Evolutionary conservation across 192 early-diverging fungal species (phyloP).

Genomic region (Coemansia sp.): DNA sequence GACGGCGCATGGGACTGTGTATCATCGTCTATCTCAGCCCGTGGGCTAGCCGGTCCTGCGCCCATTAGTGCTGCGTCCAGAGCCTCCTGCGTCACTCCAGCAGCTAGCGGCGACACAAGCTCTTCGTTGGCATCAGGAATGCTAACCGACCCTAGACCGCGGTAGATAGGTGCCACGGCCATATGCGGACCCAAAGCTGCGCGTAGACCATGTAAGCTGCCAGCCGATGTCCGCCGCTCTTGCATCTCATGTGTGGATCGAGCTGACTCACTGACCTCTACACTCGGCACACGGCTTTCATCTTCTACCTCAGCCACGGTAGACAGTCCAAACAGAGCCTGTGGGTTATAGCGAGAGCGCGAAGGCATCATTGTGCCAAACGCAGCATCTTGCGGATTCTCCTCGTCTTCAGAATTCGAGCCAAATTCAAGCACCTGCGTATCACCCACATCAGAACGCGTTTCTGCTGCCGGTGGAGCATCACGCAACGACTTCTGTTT

Average conservation of each 20-base stretch:
- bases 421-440: neutral
- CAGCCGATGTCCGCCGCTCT: constrained; percentile 10
- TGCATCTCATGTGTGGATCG: constrained; percentile 11
- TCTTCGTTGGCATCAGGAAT: constrained; percentile 14
- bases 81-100: constrained; percentile 7
- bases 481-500: constrained; percentile 19
- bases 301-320: constrained; percentile 47
- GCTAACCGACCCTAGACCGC: constrained; percentile 10
- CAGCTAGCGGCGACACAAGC: constrained; percentile 1
- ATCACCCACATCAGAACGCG: neutral
- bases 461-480: neutral
- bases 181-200: constrained; percentile 12
- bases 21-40: constrained; percentile 13
- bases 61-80: constrained; percentile 14
- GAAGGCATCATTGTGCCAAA: constrained; percentile 37
- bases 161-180: constrained; percentile 7
- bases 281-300: constrained; percentile 26
- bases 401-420: neutral
- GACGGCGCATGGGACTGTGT: constrained; percentile 29
- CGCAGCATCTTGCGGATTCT: constrained; percentile 10
- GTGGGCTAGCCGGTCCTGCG: constrained; percentile 5
- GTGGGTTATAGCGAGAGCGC: constrained; percentile 32
- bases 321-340: constrained; percentile 39
- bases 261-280: constrained; percentile 26
- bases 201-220: constrained; percentile 16